A percentile compares a stretch with the other conserved stretches of the same genome.
phyloP scores from a whole-genome alignment of 2,329 filamentous ascomycete species.

The Hypoxylon sp. region DNA sequence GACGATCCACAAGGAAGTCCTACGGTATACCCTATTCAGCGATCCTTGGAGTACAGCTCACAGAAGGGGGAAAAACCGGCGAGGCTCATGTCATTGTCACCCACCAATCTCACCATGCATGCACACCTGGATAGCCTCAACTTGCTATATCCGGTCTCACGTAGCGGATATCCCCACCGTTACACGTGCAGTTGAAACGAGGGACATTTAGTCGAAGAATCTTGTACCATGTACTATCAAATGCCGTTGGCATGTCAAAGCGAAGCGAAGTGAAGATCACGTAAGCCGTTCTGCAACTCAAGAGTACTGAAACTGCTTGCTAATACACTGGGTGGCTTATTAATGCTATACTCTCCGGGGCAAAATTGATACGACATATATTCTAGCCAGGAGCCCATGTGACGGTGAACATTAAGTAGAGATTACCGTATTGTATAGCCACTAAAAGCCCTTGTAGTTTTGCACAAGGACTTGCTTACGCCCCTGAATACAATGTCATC shows the following conservation, averaged over 20 bases:
- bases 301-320: neutral
- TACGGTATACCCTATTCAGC: neutral
- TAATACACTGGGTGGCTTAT: slow-evolving; percentile 8
- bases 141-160: neutral
- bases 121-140: slow-evolving; percentile 6
- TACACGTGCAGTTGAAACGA: neutral
- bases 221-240: neutral
- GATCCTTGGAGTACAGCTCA: neutral
- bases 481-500: slow-evolving; percentile 8
- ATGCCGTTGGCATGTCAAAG: neutral
- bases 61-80: slow-evolving; percentile 1
- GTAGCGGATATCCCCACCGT: neutral
- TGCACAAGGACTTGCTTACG: neutral
- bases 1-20: slow-evolving; percentile 1
- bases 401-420: neutral
- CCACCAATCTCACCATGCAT: neutral
- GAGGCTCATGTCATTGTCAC: slow-evolving; percentile 1
- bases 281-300: neutral
- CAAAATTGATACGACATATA: neutral
- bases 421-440: neutral
- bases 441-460: neutral
- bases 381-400: neutral
- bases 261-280: neutral
- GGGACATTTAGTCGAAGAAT: neutral
- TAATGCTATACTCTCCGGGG: neutral